Evolutionary conservation across 345 rosid genomes (phyloP).

Genomic region (Rhizophora apiculata): DNA sequence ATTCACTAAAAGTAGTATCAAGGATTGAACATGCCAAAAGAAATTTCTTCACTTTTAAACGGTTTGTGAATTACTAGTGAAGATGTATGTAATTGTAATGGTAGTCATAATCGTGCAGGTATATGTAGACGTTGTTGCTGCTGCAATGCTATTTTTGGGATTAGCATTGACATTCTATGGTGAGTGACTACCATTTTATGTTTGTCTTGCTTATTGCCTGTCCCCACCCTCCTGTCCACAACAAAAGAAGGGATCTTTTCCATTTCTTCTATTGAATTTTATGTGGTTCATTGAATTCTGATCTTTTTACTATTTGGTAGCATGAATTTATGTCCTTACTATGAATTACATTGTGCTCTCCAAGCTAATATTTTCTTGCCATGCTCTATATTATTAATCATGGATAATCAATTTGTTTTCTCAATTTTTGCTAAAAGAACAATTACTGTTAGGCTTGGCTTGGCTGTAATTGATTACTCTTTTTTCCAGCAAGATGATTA

Average conservation of each 20-base stretch:
- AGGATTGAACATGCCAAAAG: not conserved
- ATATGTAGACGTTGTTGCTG: conserved; percentile 43
- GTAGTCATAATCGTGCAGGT: conserved; percentile 38
- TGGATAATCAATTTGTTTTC: too few species aligned
- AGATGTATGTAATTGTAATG: not conserved
- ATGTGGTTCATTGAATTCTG: not conserved
- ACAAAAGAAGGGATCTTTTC: not conserved
- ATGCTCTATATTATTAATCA: too few species aligned
- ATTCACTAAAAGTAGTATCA: not conserved
- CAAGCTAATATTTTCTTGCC: too few species aligned
- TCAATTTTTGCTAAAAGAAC: too few species aligned
- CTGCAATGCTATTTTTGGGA: conserved; percentile 44
- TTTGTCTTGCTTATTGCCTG: not conserved
- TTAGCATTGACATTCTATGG: conserved; percentile 61
- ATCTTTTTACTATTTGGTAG: not conserved
- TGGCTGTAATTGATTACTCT: too few species aligned
- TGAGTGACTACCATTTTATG: conserved; percentile 26
- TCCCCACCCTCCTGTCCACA: not conserved
- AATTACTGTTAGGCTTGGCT: too few species aligned
- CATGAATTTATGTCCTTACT: not conserved
- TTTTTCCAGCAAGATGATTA: too few species aligned
- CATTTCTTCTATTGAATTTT: not conserved
- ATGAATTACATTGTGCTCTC: too few species aligned
- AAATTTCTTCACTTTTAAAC: not conserved
- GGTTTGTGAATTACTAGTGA: conserved; percentile 1